These are phyloP conservation scores for Coix lacrymajobi DNA, from an alignment of 176 grass and related monocot species.

Conservation along the genomic window DNA sequence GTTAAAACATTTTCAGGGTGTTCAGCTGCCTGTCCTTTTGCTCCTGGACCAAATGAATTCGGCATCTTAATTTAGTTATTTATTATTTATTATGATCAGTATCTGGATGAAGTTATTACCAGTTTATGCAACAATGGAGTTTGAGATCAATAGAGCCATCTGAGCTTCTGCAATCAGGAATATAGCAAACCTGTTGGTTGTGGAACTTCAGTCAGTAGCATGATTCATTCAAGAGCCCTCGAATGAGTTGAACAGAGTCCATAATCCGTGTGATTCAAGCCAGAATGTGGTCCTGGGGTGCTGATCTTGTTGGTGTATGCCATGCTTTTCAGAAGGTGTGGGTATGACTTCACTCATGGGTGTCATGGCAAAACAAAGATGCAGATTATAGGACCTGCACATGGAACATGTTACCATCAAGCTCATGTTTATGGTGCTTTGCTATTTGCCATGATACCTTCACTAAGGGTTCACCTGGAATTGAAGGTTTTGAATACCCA, in stretches of 20 bases:
- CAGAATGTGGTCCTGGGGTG: neutral
- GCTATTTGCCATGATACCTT: neutral
- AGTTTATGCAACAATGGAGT: neutral
- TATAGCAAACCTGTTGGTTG: neutral
- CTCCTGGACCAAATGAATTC: neutral
- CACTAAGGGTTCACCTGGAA: neutral
- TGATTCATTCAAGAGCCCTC: neutral
- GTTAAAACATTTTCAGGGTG: neutral
- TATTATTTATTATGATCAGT: neutral
- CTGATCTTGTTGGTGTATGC: neutral
- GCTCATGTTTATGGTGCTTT: neutral
- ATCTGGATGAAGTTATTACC: neutral
- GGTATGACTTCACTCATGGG: neutral
- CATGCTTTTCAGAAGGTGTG: neutral
- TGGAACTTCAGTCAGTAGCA: neutral
- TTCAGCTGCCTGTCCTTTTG: neutral
- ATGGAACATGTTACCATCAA: neutral
- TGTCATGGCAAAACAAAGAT: neutral
- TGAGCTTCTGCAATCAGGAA: neutral
- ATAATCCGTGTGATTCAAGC: neutral
- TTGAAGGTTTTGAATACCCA: neutral
- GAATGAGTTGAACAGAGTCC: neutral
- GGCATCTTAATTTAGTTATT: neutral
- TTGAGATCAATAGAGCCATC: neutral
- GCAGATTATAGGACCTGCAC: neutral